Conservation (phyloP, 257 asterid species). For the Dorcoceras hygrometricum region DNA sequence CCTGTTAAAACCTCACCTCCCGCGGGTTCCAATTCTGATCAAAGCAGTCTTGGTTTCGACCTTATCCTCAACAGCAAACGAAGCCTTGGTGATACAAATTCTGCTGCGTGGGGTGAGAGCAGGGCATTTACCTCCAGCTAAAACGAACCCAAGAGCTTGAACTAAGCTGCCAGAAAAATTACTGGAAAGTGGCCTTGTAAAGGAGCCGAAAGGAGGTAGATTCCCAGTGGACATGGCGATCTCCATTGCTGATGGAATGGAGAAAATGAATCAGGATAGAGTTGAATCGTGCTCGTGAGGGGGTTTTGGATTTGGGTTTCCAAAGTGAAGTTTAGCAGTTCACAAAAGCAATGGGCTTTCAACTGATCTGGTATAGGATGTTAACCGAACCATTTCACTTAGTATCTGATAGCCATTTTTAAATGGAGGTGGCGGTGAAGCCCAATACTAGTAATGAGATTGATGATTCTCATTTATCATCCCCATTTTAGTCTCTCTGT, state of each 20-base stretch:
- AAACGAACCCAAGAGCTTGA: slow-evolving; percentile 45
- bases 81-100: slow-evolving; percentile 42
- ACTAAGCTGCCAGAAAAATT: slow-evolving; percentile 37
- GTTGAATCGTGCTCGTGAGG: slow-evolving; percentile 11
- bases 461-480: no score
- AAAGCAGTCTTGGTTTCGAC: slow-evolving; percentile 61
- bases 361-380: no score
- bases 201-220: slow-evolving; percentile 33
- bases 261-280: slow-evolving; percentile 27
- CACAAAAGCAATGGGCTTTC: no score
- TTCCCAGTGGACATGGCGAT: slow-evolving; percentile 35
- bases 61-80: slow-evolving; percentile 61
- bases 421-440: no score
- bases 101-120: slow-evolving; percentile 28
- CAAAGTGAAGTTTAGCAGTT: no score
- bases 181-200: slow-evolving; percentile 28
- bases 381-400: no score
- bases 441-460: no score
- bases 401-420: no score
- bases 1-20: slow-evolving; percentile 49
- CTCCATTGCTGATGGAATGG: slow-evolving; percentile 40
- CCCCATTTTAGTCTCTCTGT: no score
- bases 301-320: background rate
- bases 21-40: slow-evolving; percentile 87
- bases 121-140: slow-evolving; percentile 33